Evolutionary conservation across 2,329 filamentous ascomycete species (phyloP).

Genomic region (Aureobasidium sp.): DNA sequence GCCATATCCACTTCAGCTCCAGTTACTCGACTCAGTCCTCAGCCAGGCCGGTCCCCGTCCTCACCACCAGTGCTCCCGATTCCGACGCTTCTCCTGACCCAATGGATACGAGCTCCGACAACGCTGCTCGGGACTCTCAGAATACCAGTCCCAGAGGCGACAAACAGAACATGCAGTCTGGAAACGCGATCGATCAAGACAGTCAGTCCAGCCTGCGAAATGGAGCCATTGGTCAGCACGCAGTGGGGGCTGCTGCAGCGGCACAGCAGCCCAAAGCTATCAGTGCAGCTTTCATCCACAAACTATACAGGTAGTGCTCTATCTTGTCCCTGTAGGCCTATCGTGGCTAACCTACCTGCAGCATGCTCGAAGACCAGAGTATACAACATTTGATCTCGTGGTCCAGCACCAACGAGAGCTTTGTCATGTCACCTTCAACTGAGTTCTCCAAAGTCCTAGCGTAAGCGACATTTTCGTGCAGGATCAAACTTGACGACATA

Average conservation of each 20-base stretch:
- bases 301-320: constrained; percentile 83
- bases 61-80: constrained; percentile 39
- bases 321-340: not conserved
- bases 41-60: constrained; percentile 36
- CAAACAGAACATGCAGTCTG: constrained; percentile 30
- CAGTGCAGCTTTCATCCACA: constrained; percentile 97
- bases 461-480: constrained; percentile 49
- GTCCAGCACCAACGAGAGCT: constrained; percentile 89
- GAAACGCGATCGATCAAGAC: constrained; percentile 23
- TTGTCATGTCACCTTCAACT: constrained; percentile 95
- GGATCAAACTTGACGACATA: constrained; percentile 14
- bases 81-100: constrained; percentile 41
- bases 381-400: constrained; percentile 97
- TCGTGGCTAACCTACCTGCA: constrained; percentile 37
- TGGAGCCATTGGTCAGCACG: constrained; percentile 34
- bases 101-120: constrained; percentile 47
- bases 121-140: constrained; percentile 28
- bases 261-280: constrained; percentile 95
- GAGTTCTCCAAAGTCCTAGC: constrained; percentile 97
- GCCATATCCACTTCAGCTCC: constrained; percentile 9
- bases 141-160: constrained; percentile 43
- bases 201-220: constrained; percentile 27
- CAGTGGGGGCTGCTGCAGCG: constrained; percentile 55
- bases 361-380: constrained; percentile 89
- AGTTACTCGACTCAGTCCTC: not conserved